These are phyloP conservation scores for Botrytis deweyae DNA, from an alignment of 2,329 filamentous ascomycete species.

Conservation along the genomic window DNA sequence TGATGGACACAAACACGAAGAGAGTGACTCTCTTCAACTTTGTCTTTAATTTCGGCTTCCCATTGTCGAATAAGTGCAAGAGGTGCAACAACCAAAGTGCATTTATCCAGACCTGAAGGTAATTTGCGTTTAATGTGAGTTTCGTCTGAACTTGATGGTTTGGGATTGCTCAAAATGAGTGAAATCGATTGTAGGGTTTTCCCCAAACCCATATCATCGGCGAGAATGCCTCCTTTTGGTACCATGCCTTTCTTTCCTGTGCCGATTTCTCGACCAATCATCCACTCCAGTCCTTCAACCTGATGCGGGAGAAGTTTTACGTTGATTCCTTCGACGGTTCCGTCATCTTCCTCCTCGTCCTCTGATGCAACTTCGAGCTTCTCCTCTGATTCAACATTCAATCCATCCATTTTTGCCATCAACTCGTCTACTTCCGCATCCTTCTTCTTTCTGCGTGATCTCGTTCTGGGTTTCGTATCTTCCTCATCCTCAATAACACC, in stretches of 20 bases:
- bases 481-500: conserved; percentile 72
- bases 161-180: conserved; percentile 79
- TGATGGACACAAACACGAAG: conserved; percentile 89
- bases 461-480: conserved; percentile 43
- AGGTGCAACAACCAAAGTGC: conserved; percentile 88
- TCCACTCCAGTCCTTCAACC: conserved; percentile 91
- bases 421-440: conserved; percentile 37
- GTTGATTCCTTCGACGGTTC: conserved; percentile 73
- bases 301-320: conserved; percentile 92
- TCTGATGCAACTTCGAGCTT: conserved; percentile 41
- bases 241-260: conserved; percentile 76
- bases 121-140: conserved; percentile 60
- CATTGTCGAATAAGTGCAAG: conserved; percentile 94
- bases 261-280: conserved; percentile 88
- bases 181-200: conserved; percentile 95
- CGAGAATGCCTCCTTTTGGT: conserved; percentile 90
- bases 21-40: conserved; percentile 66
- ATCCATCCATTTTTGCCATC: conserved; percentile 41
- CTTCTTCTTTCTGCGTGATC: conserved; percentile 43
- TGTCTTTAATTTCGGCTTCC: conserved; percentile 89
- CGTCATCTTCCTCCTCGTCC: conserved; percentile 56
- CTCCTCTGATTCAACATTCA: conserved; percentile 45
- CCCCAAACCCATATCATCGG: conserved; percentile 95
- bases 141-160: conserved; percentile 59
- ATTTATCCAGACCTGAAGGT: conserved; percentile 68